These are phyloP conservation scores for Penicillium goetzii DNA, from an alignment of 495 filamentous ascomycete genomes.

Conservation along the genomic window DNA sequence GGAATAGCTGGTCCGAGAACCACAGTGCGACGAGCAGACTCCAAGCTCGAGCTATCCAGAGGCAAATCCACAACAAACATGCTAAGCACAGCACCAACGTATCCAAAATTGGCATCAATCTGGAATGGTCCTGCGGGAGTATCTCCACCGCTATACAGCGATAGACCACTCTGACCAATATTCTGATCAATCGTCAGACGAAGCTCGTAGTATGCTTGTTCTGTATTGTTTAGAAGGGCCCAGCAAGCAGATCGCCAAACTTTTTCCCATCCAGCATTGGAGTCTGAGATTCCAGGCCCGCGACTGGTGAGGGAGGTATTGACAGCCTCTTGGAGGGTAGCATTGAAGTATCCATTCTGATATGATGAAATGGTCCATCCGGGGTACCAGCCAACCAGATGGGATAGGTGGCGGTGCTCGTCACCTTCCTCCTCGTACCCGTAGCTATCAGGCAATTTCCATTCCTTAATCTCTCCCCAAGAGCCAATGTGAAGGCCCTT, in stretches of 20 bases:
- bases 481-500: slow-evolving; percentile 50
- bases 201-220: slow-evolving; percentile 50
- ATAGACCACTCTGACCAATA: slow-evolving; percentile 52
- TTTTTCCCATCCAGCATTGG: slow-evolving; percentile 59
- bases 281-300: slow-evolving; percentile 44
- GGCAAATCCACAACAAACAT: slow-evolving; percentile 52
- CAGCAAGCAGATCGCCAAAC: slow-evolving; percentile 59
- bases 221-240: slow-evolving; percentile 52
- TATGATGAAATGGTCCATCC: slow-evolving; percentile 37
- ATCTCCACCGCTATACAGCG: slow-evolving; percentile 44
- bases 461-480: slow-evolving; percentile 56
- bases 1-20: slow-evolving; percentile 51
- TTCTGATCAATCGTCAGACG: slow-evolving; percentile 45
- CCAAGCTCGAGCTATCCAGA: slow-evolving; percentile 21
- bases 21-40: slow-evolving; percentile 23
- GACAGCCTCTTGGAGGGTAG: slow-evolving; percentile 36
- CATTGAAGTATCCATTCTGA: slow-evolving; percentile 10
- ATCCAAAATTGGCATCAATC: slow-evolving; percentile 61
- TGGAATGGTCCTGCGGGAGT: slow-evolving; percentile 45
- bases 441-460: slow-evolving; percentile 48
- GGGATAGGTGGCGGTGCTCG: slow-evolving; percentile 56
- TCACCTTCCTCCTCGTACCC: slow-evolving; percentile 42
- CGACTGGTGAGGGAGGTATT: slow-evolving; percentile 43
- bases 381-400: slow-evolving; percentile 57
- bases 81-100: slow-evolving; percentile 46